Base-by-base conservation (phyloP, 768 basidiomycete genomes). In the Psilocybe cyanescens region DNA sequence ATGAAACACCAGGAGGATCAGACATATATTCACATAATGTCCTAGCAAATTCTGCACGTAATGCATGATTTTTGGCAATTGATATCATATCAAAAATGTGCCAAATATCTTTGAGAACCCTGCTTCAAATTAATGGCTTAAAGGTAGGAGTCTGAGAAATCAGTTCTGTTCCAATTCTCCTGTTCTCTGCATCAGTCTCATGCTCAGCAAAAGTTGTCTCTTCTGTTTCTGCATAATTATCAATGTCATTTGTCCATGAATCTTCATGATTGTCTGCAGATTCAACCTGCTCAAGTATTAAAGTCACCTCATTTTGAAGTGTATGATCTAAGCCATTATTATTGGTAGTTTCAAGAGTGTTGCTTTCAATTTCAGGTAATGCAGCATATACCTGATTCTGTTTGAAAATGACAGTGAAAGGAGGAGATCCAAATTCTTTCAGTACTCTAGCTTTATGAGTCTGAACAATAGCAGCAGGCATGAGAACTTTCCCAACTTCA, bases 1-100 rank as follows among this genome's bases (percentile, higher is more conserved):
- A 59, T 2, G 61, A 14, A 37, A 73, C 61, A 28, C 68, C 69
- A 12, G 72, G 69, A 0, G 74, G 73, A 63, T 78, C 77, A 9
- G 75, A 77, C 3, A 74, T 2, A 53, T 62, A 68, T 0, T 67
- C 52, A 3, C 59, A 52, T 8, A 67, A 33, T 8, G 2, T 50
- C 2, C 52, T 37, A 6, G 58, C 56, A 59, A 67, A 67, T 35
- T 60, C 58, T 12, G 39, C 24, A 2, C 65, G 67, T 2, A 75
- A 61, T 1, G 70, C 73, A 69, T 76, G 73, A 2, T 28, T 50
- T 0, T 44, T 24, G 0, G 71, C 66, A 35, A 74, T 67, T 3
- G 64, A 60, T 28, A 74, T 58, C 67, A 71, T 72, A 37, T 74
- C 67, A 41, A 74, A 71, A 1, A 71, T 39, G 46, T 73, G 72